Evolutionary conservation across 2,329 filamentous ascomycete genomes (phyloP).

Genomic region (Pseudocercospora cruenta): DNA sequence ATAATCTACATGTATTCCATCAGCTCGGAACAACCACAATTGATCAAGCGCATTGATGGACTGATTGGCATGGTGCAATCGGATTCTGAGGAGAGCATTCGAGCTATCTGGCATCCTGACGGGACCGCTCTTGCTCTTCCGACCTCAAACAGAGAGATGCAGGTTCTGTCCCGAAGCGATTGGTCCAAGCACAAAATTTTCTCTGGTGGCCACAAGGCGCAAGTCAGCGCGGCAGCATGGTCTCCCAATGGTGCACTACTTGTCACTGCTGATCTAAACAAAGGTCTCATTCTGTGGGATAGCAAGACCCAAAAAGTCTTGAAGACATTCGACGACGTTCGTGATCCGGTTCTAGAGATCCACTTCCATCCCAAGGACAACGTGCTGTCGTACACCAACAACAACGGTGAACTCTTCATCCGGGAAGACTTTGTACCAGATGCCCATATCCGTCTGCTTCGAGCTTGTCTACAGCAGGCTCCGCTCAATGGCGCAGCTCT

Average conservation of each 20-base stretch:
- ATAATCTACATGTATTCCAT: slow-evolving; percentile 88
- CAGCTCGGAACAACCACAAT: slow-evolving; percentile 73
- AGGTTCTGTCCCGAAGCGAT: slow-evolving; percentile 83
- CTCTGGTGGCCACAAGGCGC: slow-evolving; percentile 74
- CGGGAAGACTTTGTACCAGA: slow-evolving; percentile 67
- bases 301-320: slow-evolving; percentile 82
- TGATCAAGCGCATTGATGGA: slow-evolving; percentile 83
- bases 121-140: slow-evolving; percentile 86
- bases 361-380: slow-evolving; percentile 92
- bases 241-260: slow-evolving; percentile 92
- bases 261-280: slow-evolving; percentile 62
- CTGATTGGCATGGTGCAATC: slow-evolving; percentile 78
- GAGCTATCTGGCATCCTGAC: slow-evolving; percentile 89
- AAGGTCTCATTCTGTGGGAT: slow-evolving; percentile 81
- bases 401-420: slow-evolving; percentile 91
- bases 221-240: slow-evolving; percentile 88
- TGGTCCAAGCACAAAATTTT: slow-evolving; percentile 88
- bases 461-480: slow-evolving; percentile 68
- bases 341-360: slow-evolving; percentile 78
- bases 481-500: slow-evolving; percentile 85
- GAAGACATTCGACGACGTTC: slow-evolving; percentile 71
- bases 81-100: slow-evolving; percentile 74
- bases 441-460: slow-evolving; percentile 54
- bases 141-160: slow-evolving; percentile 78
- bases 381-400: slow-evolving; percentile 86